Base-by-base conservation (phyloP, 2,329 filamentous ascomycete species). In the Apiospora koreana region DNA sequence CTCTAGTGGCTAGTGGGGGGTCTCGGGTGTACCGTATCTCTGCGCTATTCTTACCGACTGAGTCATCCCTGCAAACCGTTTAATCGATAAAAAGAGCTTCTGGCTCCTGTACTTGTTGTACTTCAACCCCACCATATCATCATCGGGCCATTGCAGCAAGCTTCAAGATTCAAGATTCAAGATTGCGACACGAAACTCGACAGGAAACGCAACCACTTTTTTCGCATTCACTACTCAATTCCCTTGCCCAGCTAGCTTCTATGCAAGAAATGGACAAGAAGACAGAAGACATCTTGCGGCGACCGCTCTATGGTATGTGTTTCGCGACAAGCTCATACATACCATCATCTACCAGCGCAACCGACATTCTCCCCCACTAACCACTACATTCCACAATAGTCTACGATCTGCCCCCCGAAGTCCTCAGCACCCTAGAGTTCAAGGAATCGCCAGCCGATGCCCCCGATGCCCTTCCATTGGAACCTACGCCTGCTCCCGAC, bases 361-460 rank as follows among this genome's bases (percentile, higher is more conserved):
- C 18, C 35, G 41, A 38, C 54, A 45, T 70, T 71, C 50, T 12
- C 5, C 45, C 18, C 71, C 54, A 65, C 66, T 58, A 73, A 73
- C 72, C 73, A 73, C 71, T 67, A 42, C 70, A 67, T 74, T 69
- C 73, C 70, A 69, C 68, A 65, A 71, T 79, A 94, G 93, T 95
- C 70, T 98, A 95, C 81, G 92, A 97, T 79, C 88, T 98, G 31
- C 94, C 94, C 0, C 84, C 87, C 71, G 89, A 94, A 78, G 87
- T 97, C 65, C 85, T 97, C 45, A 84, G 86, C 68, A 92, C 89
- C 3, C 85, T 97, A 74, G 86, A 87, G 12, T 85, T 87, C 72
- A 91, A 90, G 78, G 80, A 82, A 65, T 68, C 74, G 74, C 65
- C 75, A 76, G 64, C 64, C 66, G 66, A 68, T 23, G 67, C 54